Evolutionary conservation across 1,139 yeast species (phyloP), one percentile per base, ranked within the genome.

Genomic region (Suhomyces kunorum): DNA sequence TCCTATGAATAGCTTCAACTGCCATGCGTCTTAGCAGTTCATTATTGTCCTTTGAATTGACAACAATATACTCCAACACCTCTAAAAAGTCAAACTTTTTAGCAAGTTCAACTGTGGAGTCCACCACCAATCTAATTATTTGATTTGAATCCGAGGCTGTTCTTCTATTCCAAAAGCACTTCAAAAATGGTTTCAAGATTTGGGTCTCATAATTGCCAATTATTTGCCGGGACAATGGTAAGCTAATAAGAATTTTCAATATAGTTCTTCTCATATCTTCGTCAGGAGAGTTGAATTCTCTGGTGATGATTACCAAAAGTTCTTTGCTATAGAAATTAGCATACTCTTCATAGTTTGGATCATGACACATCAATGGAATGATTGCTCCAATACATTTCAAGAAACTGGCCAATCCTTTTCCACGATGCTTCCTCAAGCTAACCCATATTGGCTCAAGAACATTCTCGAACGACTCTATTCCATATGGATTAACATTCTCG

Each of bases 221-320:
- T 6, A 69, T 46, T 22, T 58, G 55, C 16, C 54, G 51, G 6
- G 66, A 53, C 13, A 71, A 48, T 1, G 76, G 77, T 32, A 71
- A 54, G 12, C 50, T 52, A 6, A 50, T 50, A 32, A 71, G 46
- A 8, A 70, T 63, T 29, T 55, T 67, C 38, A 92, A 63, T 4
- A 90, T 84, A 0, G 92, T 78, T 47, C 78, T 78, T 53, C 80
- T 81, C 94, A 92, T 86, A 41, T 90, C 97, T 47, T 87, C 96
- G 55, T 89, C 96, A 0, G 95, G 90, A 0, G 95, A 78, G 28
- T 71, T 63, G 53, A 88, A 87, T 58, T 90, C 96, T 40, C 94
- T 70, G 3, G 81, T 59, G 9, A 89, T 67, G 14, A 88, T 74
- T 17, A 66, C 67, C 70, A 88, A 76, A 3, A 89, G 74, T 53